A percentile compares a stretch with the other conserved stretches of the same genome.
Evolutionary conservation across 495 filamentous ascomycete species (phyloP).

Genomic region (Penicillium ochrochloron): DNA sequence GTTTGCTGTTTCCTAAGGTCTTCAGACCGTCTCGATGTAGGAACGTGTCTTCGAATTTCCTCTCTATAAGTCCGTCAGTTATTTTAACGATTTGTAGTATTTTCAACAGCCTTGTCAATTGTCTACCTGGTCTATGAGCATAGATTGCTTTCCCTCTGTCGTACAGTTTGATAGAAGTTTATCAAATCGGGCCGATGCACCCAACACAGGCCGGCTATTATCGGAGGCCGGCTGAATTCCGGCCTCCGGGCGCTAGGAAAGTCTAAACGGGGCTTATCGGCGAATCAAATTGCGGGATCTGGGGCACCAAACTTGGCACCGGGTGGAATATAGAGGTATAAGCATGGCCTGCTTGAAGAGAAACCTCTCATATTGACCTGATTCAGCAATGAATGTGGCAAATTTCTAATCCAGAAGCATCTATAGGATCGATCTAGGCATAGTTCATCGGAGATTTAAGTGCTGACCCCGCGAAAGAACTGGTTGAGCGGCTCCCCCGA

Average conservation of each 20-base stretch:
- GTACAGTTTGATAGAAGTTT: neutral
- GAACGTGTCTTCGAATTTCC: too few relatives aligned
- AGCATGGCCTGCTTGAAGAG: conserved; percentile 16
- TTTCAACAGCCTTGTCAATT: too few relatives aligned
- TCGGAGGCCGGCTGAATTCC: conserved; percentile 53
- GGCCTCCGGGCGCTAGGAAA: conserved; percentile 46
- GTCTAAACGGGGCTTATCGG: conserved; percentile 28
- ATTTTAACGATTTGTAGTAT: too few relatives aligned
- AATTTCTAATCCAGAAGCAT: conserved; percentile 4
- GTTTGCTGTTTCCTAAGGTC: too few relatives aligned
- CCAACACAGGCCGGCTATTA: conserved; percentile 40
- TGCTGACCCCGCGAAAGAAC: neutral
- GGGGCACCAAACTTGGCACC: conserved; percentile 30
- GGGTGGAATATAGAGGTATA: conserved; percentile 31
- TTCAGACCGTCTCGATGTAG: too few relatives aligned
- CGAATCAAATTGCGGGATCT: conserved; percentile 29
- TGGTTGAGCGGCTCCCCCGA: neutral
- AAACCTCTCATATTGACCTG: conserved; percentile 8
- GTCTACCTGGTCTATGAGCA: neutral
- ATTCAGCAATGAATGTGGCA: neutral
- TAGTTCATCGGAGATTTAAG: neutral
- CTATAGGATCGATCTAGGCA: neutral
- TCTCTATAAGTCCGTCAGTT: too few relatives aligned
- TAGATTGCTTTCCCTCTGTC: neutral
- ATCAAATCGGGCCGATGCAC: conserved; percentile 20